phyloP scores from a whole-genome alignment of 352 stramenopile genomes.

The Pythium volutum region DNA sequence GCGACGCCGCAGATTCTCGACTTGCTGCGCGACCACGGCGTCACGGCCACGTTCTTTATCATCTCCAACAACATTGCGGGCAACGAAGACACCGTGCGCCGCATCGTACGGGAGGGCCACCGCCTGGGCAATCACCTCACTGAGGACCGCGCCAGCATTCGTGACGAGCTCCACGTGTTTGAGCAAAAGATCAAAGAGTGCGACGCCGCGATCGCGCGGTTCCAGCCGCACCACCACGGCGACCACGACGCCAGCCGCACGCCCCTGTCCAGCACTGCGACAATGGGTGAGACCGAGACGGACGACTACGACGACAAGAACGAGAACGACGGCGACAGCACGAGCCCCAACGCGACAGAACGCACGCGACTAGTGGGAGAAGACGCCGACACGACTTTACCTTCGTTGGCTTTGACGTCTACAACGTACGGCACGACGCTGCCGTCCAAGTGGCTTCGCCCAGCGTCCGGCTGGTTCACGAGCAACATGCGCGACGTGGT shows the following conservation, averaged over 20 bases:
- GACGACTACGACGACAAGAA: not conserved
- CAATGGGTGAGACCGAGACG: not conserved
- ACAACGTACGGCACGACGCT: slow-evolving; percentile 5
- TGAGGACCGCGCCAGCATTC: slow-evolving; percentile 70
- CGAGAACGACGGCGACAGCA: no score
- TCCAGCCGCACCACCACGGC: slow-evolving; percentile 25
- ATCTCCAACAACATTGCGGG: slow-evolving; percentile 70
- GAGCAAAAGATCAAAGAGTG: slow-evolving; percentile 81
- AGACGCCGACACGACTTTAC: not conserved
- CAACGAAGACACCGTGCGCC: slow-evolving; percentile 61
- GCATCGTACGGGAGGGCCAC: slow-evolving; percentile 81
- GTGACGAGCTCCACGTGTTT: slow-evolving; percentile 80
- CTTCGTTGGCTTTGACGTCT: no score
- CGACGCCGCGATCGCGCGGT: slow-evolving; percentile 55
- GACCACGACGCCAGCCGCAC: slow-evolving; percentile 10
- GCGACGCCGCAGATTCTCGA: slow-evolving; percentile 70
- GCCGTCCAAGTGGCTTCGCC: slow-evolving; percentile 67
- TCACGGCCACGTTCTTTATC: slow-evolving; percentile 86
- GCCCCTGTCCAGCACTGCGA: not conserved
- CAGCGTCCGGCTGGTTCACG: slow-evolving; percentile 84
- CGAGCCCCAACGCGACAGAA: not conserved
- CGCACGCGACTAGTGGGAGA: slow-evolving; percentile 27
- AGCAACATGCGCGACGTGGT: slow-evolving; percentile 72
- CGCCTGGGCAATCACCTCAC: slow-evolving; percentile 79
- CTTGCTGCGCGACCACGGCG: slow-evolving; percentile 49